These are phyloP conservation scores for Saturnispora ahearnii DNA, from an alignment of 805 yeast species.

Conservation along the genomic window DNA sequence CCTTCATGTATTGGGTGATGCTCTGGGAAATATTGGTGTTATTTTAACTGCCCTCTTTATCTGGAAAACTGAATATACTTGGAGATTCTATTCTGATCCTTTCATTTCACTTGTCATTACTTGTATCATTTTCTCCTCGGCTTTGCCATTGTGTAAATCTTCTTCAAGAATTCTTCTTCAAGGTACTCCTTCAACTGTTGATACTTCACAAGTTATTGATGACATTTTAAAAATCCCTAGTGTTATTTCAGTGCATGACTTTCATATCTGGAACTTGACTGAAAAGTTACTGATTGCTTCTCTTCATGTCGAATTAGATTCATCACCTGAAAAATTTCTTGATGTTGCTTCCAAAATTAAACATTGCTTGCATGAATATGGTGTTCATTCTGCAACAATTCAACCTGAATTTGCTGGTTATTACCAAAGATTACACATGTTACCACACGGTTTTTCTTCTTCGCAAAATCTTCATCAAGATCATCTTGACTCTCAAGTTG, in stretches of 20 bases:
- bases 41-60: constrained; percentile 82
- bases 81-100: constrained; percentile 87
- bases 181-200: constrained; percentile 82
- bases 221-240: constrained; percentile 63
- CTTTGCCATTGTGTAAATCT: constrained; percentile 79
- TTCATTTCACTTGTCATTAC: constrained; percentile 78
- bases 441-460: constrained; percentile 25
- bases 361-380: constrained; percentile 69
- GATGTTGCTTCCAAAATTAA: constrained; percentile 68
- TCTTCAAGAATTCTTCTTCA: constrained; percentile 84
- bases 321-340: constrained; percentile 57
- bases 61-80: constrained; percentile 85
- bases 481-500: neutral
- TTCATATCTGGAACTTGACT: constrained; percentile 93
- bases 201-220: constrained; percentile 62
- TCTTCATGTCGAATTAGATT: constrained; percentile 69
- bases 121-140: constrained; percentile 79
- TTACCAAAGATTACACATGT: constrained; percentile 23
- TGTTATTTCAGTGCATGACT: constrained; percentile 82
- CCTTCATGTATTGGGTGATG: constrained; percentile 92
- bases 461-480: constrained; percentile 11
- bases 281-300: constrained; percentile 84
- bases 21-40: constrained; percentile 91
- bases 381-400: constrained; percentile 88
- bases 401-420: constrained; percentile 76